phyloP scores from a whole-genome alignment of 2,329 filamentous ascomycete genomes.

The Diaporthe sp. region DNA sequence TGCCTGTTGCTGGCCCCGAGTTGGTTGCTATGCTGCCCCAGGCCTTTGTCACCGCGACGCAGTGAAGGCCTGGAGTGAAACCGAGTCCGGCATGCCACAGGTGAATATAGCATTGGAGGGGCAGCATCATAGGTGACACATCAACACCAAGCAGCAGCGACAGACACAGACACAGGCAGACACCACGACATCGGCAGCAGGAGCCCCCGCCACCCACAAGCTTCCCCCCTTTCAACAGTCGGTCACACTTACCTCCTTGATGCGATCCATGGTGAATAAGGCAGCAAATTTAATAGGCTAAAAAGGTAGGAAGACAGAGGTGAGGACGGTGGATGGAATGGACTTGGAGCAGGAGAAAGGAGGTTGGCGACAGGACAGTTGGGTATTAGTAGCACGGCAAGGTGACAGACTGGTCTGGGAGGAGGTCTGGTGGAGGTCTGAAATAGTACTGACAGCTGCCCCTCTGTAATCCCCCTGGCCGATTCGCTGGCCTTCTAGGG shows the following conservation, averaged over 20 bases:
- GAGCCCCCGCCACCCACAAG: background rate
- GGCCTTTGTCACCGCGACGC: slow-evolving; percentile 11
- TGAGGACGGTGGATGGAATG: slow-evolving; percentile 39
- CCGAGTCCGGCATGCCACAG: background rate
- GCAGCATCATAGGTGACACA: slow-evolving; percentile 21
- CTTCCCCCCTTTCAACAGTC: slow-evolving; percentile 35
- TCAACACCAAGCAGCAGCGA: slow-evolving; percentile 24
- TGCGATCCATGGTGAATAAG: slow-evolving; percentile 80
- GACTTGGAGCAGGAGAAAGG: slow-evolving; percentile 44
- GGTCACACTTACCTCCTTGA: slow-evolving; percentile 81
- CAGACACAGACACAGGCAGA: slow-evolving; percentile 11
- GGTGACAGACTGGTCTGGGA: slow-evolving; percentile 40
- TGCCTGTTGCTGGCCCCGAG: slow-evolving; percentile 6
- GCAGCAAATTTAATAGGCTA: slow-evolving; percentile 21
- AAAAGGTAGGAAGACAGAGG: slow-evolving; percentile 11
- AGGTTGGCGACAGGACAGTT: slow-evolving; percentile 31
- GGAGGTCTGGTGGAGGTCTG: slow-evolving; percentile 39
- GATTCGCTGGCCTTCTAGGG: slow-evolving; percentile 41
- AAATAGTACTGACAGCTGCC: slow-evolving; percentile 39
- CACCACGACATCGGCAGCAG: background rate
- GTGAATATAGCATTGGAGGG: slow-evolving; percentile 11
- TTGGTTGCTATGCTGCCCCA: slow-evolving; percentile 20
- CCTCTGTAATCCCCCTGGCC: slow-evolving; percentile 40
- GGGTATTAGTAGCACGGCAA: slow-evolving; percentile 39
- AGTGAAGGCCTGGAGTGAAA: slow-evolving; percentile 30